phyloP scores from a whole-genome alignment of 148 eudicot species.

The Camellia granthamiana region DNA sequence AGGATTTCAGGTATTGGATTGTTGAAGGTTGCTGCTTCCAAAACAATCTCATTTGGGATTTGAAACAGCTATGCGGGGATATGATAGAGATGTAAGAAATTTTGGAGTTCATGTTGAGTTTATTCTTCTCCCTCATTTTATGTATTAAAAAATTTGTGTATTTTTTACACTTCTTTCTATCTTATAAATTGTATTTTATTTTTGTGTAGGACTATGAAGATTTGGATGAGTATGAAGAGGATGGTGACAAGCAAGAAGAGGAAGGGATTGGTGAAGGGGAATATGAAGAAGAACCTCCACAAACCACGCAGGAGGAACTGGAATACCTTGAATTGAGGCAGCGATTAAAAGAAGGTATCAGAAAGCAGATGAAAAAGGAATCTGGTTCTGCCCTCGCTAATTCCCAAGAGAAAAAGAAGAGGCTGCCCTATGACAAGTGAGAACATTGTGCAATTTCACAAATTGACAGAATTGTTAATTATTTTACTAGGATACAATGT shows the following conservation, averaged over 20 bases:
- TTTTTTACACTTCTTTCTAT: slow-evolving; percentile 1
- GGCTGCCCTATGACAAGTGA: slow-evolving; percentile 51
- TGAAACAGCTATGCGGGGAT: slow-evolving; percentile 26
- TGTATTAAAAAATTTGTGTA: too few species aligned
- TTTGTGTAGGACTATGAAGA: slow-evolving; percentile 45
- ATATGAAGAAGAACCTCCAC: slow-evolving; percentile 36
- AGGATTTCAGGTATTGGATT: not conserved
- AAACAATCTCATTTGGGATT: slow-evolving; percentile 5
- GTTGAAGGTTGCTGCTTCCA: not conserved
- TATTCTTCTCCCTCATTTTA: too few species aligned
- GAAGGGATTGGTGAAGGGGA: slow-evolving; percentile 36
- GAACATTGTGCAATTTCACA: slow-evolving; percentile 6
- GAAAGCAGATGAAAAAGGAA: slow-evolving; percentile 61
- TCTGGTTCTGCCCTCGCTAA: slow-evolving; percentile 41
- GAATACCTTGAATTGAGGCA: slow-evolving; percentile 68
- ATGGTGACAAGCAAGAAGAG: slow-evolving; percentile 38
- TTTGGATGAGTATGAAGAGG: slow-evolving; percentile 67
- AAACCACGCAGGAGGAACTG: slow-evolving; percentile 58
- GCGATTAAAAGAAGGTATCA: slow-evolving; percentile 53
- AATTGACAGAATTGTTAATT: not conserved
- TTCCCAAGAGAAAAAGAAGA: slow-evolving; percentile 40
- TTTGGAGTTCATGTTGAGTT: not conserved
- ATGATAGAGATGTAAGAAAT: slow-evolving; percentile 38
- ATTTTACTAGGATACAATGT: not conserved
- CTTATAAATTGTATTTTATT: not conserved